These are phyloP conservation scores for Ulota crispa DNA, from an alignment of 225 moss, liverwort and hornwort species.

Conservation along the genomic window DNA sequence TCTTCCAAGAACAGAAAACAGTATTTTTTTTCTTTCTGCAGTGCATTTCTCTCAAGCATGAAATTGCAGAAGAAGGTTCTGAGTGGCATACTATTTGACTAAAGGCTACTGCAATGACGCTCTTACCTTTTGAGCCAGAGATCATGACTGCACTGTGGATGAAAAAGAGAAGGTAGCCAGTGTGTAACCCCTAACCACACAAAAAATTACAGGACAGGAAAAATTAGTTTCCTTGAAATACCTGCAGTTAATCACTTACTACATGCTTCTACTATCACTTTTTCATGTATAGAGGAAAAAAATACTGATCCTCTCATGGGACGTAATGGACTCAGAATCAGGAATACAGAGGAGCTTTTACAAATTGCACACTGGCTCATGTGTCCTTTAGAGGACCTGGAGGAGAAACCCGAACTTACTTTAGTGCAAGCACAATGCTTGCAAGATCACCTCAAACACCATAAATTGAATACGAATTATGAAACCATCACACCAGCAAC, in stretches of 20 bases:
- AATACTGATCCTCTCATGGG: background rate
- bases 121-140: constrained; percentile 74
- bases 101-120: background rate
- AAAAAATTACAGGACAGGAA: background rate
- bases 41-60: background rate
- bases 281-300: background rate
- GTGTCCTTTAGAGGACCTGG: background rate
- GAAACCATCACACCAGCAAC: background rate
- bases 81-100: too few species aligned
- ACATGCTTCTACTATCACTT: background rate
- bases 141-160: constrained; percentile 86
- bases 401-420: background rate
- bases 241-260: background rate
- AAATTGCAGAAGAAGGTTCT: background rate
- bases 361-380: background rate
- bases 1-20: background rate
- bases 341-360: background rate
- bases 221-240: background rate
- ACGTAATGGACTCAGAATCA: background rate
- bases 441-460: background rate
- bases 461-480: background rate
- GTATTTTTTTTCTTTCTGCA: background rate
- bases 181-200: constrained; percentile 58
- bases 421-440: background rate
- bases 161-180: constrained; percentile 85